Conservation (phyloP, 1,284 basidiomycete genomes). For the Fomitopsis pinicola region DNA sequence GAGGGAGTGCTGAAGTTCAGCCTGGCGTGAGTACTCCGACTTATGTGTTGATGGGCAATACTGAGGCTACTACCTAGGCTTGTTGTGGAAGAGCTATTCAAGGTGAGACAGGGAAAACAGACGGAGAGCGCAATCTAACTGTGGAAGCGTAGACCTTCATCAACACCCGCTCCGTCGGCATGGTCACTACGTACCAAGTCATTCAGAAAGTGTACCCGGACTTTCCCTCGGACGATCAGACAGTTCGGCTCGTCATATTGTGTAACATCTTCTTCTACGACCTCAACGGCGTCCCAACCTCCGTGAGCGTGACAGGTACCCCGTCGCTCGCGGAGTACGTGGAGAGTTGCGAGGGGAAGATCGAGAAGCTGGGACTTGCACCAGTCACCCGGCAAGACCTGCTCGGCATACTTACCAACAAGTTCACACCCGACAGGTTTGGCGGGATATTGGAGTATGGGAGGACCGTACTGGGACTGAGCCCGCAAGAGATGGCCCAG, state of each 20-base stretch:
- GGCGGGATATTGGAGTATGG: slow-evolving; percentile 51
- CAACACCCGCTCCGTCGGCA: slow-evolving; percentile 60
- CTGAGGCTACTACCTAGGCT: slow-evolving; percentile 29
- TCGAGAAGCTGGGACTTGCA: slow-evolving; percentile 47
- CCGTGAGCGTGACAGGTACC: slow-evolving; percentile 14
- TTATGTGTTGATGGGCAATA: too few relatives aligned
- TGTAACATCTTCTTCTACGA: slow-evolving; percentile 55
- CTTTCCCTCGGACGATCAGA: slow-evolving; percentile 54
- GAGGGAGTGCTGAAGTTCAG: slow-evolving; percentile 55
- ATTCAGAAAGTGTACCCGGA: slow-evolving; percentile 59
- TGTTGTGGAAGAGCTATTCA: slow-evolving; percentile 56
- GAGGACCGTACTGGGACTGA: slow-evolving; percentile 40
- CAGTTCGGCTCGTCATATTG: slow-evolving; percentile 63
- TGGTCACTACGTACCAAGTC: slow-evolving; percentile 40
- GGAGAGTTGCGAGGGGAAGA: slow-evolving; percentile 28
- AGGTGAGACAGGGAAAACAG: slow-evolving; percentile 33
- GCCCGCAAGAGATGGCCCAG: slow-evolving; percentile 34
- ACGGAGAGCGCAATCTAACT: not conserved
- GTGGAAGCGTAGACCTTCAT: slow-evolving; percentile 50
- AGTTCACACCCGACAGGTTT: slow-evolving; percentile 59
- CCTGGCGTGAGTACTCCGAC: slow-evolving; percentile 38
- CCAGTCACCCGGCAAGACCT: slow-evolving; percentile 57
- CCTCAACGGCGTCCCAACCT: slow-evolving; percentile 30
- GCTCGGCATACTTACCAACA: slow-evolving; percentile 57
- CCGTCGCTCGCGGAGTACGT: slow-evolving; percentile 25